Conservation (phyloP, 2,329 filamentous ascomycete species). For the Fusarium staphyleae region DNA sequence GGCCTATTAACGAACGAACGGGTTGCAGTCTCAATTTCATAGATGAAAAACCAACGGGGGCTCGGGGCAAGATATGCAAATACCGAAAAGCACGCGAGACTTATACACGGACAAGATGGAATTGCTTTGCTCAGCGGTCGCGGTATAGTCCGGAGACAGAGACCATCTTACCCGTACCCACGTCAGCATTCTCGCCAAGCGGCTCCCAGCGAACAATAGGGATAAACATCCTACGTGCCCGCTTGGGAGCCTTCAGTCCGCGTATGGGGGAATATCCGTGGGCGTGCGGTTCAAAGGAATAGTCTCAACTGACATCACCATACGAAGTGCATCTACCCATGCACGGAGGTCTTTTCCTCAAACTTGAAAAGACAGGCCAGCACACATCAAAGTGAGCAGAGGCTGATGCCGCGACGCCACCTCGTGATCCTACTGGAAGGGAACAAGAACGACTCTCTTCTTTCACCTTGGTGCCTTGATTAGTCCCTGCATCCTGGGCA, state of each 20-base stretch:
- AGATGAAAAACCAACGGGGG: conserved; percentile 19
- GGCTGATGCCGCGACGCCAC: conserved; percentile 34
- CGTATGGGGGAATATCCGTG: conserved; percentile 16
- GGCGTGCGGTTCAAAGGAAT: conserved; percentile 20
- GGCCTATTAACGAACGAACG: conserved; percentile 33
- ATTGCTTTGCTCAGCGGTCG: conserved; percentile 15
- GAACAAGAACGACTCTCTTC: conserved; percentile 7
- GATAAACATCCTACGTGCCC: conserved; percentile 10
- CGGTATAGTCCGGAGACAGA: conserved; percentile 16
- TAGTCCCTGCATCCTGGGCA: conserved; percentile 15
- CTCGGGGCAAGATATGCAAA: conserved; percentile 34
- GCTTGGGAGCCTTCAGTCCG: conserved; percentile 11
- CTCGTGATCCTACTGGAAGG: conserved; percentile 24
- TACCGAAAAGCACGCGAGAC: conserved; percentile 3
- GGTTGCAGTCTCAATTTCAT: conserved; percentile 7
- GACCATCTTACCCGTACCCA: conserved; percentile 16
- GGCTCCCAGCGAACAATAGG: conserved; percentile 18
- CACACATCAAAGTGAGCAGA: conserved; percentile 7
- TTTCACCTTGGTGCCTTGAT: conserved; percentile 24
- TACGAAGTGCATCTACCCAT: conserved; percentile 19
- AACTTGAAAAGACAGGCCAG: conserved; percentile 10
- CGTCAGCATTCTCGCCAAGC: conserved; percentile 25
- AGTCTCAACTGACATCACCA: conserved; percentile 17
- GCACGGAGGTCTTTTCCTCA: conserved; percentile 18
- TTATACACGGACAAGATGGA: conserved; percentile 16